Evolutionary conservation across 306 rosid genomes (phyloP).

Genomic region (Alnus rubra): DNA sequence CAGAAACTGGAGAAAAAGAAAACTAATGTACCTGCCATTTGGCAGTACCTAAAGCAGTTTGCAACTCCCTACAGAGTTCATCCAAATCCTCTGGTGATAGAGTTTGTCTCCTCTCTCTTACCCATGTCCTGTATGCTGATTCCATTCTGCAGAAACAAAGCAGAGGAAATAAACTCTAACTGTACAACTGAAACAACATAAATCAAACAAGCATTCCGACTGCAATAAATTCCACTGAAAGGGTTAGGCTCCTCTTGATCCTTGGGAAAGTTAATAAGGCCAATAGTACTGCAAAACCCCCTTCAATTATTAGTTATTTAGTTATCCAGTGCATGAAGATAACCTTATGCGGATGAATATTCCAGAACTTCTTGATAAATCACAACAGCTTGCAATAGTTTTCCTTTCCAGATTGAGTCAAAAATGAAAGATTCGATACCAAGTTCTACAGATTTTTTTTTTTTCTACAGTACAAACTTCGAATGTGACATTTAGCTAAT

Average conservation of each 20-base stretch:
- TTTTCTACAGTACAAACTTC: background rate
- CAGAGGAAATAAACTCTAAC: conserved; percentile 18
- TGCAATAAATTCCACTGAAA: background rate
- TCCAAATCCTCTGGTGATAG: conserved; percentile 46
- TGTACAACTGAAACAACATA: conserved; percentile 18
- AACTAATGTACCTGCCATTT: conserved; percentile 85
- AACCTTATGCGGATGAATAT: background rate
- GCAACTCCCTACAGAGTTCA: conserved; percentile 77
- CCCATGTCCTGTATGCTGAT: conserved; percentile 81
- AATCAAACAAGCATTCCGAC: conserved; percentile 1
- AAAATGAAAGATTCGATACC: background rate
- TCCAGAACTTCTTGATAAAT: background rate
- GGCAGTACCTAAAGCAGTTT: conserved; percentile 94
- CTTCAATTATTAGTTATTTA: background rate
- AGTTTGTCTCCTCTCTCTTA: conserved; percentile 66
- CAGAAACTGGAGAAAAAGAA: background rate
- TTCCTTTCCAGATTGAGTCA: background rate
- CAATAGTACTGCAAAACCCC: background rate
- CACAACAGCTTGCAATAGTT: background rate
- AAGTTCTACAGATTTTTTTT: background rate
- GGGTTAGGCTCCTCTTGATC: conserved; percentile 8
- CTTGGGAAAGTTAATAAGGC: conserved; percentile 11
- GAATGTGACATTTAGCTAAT: background rate
- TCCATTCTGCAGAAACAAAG: conserved; percentile 66
- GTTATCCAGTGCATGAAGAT: background rate